A percentile compares a stretch with the other conserved stretches of the same genome.
phyloP scores from a whole-genome alignment of 495 filamentous ascomycete species.

The Neurospora intermedia region DNA sequence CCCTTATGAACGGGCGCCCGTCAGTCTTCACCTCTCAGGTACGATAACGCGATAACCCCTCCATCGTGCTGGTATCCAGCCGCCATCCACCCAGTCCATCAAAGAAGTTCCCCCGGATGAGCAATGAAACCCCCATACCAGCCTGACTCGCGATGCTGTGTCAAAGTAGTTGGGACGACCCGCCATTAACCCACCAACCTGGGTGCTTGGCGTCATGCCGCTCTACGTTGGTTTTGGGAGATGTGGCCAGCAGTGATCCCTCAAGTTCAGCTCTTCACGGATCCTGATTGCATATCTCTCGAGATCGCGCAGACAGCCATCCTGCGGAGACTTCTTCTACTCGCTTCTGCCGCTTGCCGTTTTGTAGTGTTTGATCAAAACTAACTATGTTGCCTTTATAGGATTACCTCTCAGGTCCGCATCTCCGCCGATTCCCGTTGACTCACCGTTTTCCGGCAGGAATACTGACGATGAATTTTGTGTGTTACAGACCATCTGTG shows the following conservation, averaged over 20 bases:
- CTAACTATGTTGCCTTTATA: slow-evolving; percentile 26
- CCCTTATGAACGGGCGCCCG: slow-evolving; percentile 90
- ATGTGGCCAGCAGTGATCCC: background rate
- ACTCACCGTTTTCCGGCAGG: slow-evolving; percentile 30
- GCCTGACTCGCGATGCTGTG: background rate
- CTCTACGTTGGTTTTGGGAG: background rate
- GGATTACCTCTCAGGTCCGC: slow-evolving; percentile 91
- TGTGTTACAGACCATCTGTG: slow-evolving; percentile 77
- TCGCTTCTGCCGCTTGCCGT: background rate
- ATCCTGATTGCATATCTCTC: background rate
- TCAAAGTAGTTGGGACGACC: background rate
- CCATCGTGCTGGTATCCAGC: background rate
- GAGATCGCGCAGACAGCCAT: background rate
- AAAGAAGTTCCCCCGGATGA: background rate
- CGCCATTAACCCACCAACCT: background rate
- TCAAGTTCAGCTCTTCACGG: background rate
- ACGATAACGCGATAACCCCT: slow-evolving; percentile 25
- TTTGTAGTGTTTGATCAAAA: background rate
- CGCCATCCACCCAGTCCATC: background rate
- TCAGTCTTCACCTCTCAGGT: slow-evolving; percentile 97
- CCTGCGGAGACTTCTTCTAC: background rate
- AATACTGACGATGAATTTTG: slow-evolving; percentile 24
- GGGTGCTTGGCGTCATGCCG: background rate
- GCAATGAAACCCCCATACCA: background rate
- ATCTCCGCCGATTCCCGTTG: slow-evolving; percentile 14